Percentiles rank a stretch among this genome's conserved stretches.
phyloP scores from a whole-genome alignment of 192 early-diverging fungal species.

The Linderina pennispora region DNA sequence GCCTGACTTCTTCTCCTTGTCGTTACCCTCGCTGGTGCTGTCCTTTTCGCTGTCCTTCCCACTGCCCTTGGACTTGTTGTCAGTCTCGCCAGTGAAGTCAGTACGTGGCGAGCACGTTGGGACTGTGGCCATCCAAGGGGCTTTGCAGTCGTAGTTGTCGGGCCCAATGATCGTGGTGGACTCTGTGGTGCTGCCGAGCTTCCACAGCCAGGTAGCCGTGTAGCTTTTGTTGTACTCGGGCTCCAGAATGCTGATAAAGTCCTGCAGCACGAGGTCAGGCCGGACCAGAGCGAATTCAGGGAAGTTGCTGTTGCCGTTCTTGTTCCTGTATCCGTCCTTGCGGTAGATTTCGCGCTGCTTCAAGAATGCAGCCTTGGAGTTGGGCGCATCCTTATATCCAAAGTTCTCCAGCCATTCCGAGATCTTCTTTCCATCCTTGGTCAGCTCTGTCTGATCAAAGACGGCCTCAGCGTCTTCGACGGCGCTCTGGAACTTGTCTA shows the following conservation, averaged over 20 bases:
- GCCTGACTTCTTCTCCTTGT: not conserved
- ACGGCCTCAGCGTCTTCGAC: conserved; percentile 54
- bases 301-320: conserved; percentile 26
- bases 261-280: conserved; percentile 38
- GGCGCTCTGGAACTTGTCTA: conserved; percentile 43
- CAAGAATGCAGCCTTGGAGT: conserved; percentile 25
- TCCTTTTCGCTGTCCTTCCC: not conserved
- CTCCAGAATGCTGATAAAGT: conserved; percentile 28
- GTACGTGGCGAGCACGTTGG: conserved; percentile 15
- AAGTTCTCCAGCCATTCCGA: conserved; percentile 36
- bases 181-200: conserved; percentile 35
- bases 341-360: conserved; percentile 26
- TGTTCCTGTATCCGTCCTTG: conserved; percentile 28
- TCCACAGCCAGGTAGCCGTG: conserved; percentile 20
- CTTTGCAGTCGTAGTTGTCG: conserved; percentile 28
- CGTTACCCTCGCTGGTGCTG: not conserved
- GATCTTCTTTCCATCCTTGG: conserved; percentile 14
- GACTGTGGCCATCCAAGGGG: conserved; percentile 24
- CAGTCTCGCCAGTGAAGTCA: conserved; percentile 37
- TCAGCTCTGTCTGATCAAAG: conserved; percentile 58
- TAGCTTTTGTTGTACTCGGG: conserved; percentile 19
- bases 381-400: conserved; percentile 31
- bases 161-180: conserved; percentile 6
- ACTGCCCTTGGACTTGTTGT: too few species aligned
- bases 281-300: conserved; percentile 37